Evolutionary conservation across 768 basidiomycete species (phyloP).

Genomic region (Termitomyces sp.): DNA sequence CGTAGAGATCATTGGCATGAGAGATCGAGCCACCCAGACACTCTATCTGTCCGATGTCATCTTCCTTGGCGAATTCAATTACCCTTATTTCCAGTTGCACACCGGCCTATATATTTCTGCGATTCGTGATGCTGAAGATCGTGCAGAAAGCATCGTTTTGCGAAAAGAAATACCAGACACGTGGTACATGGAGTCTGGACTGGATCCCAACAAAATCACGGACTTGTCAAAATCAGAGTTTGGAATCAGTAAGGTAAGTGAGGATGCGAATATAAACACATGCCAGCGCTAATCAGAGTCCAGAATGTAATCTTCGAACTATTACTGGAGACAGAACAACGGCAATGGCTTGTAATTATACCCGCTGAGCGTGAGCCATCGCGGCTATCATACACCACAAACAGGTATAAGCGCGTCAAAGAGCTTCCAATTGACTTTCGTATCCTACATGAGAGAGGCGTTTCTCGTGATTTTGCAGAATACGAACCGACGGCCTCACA

Average conservation of each 20-base stretch:
- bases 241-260: not conserved
- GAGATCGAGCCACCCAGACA: not conserved
- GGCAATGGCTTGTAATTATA: not conserved
- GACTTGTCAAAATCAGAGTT: not conserved
- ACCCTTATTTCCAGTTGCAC: not conserved
- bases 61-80: not conserved
- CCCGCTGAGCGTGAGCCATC: not conserved
- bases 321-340: not conserved
- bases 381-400: not conserved
- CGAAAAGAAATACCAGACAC: not conserved
- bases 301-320: not conserved
- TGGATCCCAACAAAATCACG: not conserved
- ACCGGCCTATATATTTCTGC: slow-evolving; percentile 1
- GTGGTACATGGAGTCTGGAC: not conserved
- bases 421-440: not conserved
- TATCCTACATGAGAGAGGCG: not conserved
- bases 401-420: not conserved
- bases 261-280: not conserved
- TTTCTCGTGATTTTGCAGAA: not conserved
- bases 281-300: not conserved
- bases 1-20: not conserved
- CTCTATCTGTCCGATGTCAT: not conserved
- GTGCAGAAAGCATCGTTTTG: not conserved
- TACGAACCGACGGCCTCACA: not conserved
- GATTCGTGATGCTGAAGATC: not conserved